Conservation (phyloP, 441 rosid species). For the Jatropha podagrica region DNA sequence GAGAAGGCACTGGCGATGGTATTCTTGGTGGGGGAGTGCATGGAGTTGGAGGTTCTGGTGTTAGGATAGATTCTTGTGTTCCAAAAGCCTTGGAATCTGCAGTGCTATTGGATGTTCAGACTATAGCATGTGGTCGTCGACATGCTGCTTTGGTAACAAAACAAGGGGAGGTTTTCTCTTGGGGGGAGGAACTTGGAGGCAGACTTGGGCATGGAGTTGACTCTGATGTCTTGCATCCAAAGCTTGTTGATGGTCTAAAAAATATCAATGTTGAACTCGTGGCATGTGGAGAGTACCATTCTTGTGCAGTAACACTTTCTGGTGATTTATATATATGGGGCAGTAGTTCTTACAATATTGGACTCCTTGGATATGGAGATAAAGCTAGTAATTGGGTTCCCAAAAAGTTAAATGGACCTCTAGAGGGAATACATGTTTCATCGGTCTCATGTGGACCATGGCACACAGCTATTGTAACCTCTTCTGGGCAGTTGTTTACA, state of each 20-base stretch:
- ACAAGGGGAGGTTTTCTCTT: constrained; percentile 93
- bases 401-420: constrained; percentile 79
- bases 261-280: constrained; percentile 83
- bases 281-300: constrained; percentile 97
- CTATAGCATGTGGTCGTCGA: constrained; percentile 90
- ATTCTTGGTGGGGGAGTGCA: constrained; percentile 80
- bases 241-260: constrained; percentile 79
- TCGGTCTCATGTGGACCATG: constrained; percentile 97
- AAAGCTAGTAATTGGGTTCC: constrained; percentile 77
- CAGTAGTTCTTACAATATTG: constrained; percentile 69
- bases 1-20: constrained; percentile 90
- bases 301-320: constrained; percentile 97
- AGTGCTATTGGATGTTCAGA: constrained; percentile 91
- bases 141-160: constrained; percentile 97
- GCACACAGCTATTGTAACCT: constrained; percentile 95
- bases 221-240: constrained; percentile 85
- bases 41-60: constrained; percentile 55
- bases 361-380: constrained; percentile 90
- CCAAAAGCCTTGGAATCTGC: constrained; percentile 98
- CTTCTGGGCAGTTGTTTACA: constrained; percentile 93
- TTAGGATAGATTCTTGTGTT: constrained; percentile 72
- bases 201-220: constrained; percentile 99
- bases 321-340: constrained; percentile 99
- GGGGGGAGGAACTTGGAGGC: constrained; percentile 99
- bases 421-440: constrained; percentile 95